These are phyloP conservation scores for Coniella lustricola DNA, from an alignment of 2,329 filamentous ascomycete genomes.

Conservation along the genomic window DNA sequence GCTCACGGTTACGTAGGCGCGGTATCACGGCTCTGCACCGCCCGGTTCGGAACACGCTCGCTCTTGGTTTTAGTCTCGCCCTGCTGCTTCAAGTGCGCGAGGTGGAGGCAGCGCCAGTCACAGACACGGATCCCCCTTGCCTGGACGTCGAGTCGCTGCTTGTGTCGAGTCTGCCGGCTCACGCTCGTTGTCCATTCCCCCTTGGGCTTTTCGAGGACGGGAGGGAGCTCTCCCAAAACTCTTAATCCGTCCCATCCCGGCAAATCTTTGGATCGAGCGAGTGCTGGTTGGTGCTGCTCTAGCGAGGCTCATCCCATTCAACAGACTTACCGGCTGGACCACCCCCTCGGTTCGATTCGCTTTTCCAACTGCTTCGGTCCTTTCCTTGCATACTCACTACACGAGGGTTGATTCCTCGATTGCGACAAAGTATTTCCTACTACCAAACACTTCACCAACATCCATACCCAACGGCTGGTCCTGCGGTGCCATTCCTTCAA, in stretches of 20 bases:
- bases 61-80: conserved; percentile 3
- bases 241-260: conserved; percentile 9
- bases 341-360: conserved; percentile 6
- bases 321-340: conserved; percentile 13
- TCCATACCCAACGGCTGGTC: conserved; percentile 9
- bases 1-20: conserved; percentile 7
- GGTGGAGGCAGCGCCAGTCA: conserved; percentile 8
- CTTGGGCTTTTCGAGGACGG: not conserved
- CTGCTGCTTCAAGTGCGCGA: not conserved
- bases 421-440: not conserved
- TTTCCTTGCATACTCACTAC: not conserved
- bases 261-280: not conserved
- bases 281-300: conserved; percentile 10
- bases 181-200: not conserved
- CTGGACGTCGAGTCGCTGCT: not conserved
- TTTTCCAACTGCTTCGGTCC: not conserved
- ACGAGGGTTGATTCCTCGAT: conserved; percentile 4
- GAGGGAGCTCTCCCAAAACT: conserved; percentile 3
- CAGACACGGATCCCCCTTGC: conserved; percentile 8
- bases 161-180: conserved; percentile 1
- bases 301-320: conserved; percentile 6
- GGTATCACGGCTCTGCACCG: conserved; percentile 13
- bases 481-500: conserved; percentile 13
- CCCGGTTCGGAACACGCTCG: conserved; percentile 5
- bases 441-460: not conserved